Evolutionary conservation across 257 asterid species (phyloP), one percentile per base, ranked within the genome.

Genomic region (Petunia axillaris): DNA sequence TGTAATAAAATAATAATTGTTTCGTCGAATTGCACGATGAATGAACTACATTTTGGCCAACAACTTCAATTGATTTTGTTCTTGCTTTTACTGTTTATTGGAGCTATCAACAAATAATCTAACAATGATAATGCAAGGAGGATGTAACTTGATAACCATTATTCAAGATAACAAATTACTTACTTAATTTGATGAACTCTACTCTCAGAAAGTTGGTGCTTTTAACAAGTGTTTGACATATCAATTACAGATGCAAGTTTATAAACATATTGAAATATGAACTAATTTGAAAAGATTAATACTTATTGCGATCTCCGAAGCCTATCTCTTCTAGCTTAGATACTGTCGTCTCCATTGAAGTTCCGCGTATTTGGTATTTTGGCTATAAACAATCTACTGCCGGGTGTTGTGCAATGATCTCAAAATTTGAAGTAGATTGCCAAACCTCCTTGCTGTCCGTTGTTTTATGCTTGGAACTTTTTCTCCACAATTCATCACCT

Each of bases 341-440:
- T 70, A 70, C 16, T 44, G 58, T 44, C 57, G 4, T 70, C 16
- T 70, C 76, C 58, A 4, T 68, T 68, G 10, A 68, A 70, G 41
- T 37, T 48, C 76, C 16, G 46, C 44, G 44, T 1, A 44, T 4
- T 43, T 68, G 76, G 39, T 52, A 68, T 43, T 68, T 57, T 57
- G n/a, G 8, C 5, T 15, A 0, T 14, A 15, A 57, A 15, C 14
- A 50, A 2, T 11, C 63, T 57, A 15, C 36, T 57, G 57, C 63
- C 36, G 36, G 36, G 6, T 15, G 35, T 35, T 57, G n/a, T 57
- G 9, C 2, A 57, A 15, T 57, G n/a, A 57, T 2, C 9, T 57
- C 63, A 15, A 15, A 57, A 35, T 57, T 44, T 68, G 38, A 44
- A 68, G 76, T 68, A 44, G 41, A 68, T 16, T 68, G 1, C 57